phyloP scores from a whole-genome alignment of 352 stramenopile species.

The Globisporangium middletonii region DNA sequence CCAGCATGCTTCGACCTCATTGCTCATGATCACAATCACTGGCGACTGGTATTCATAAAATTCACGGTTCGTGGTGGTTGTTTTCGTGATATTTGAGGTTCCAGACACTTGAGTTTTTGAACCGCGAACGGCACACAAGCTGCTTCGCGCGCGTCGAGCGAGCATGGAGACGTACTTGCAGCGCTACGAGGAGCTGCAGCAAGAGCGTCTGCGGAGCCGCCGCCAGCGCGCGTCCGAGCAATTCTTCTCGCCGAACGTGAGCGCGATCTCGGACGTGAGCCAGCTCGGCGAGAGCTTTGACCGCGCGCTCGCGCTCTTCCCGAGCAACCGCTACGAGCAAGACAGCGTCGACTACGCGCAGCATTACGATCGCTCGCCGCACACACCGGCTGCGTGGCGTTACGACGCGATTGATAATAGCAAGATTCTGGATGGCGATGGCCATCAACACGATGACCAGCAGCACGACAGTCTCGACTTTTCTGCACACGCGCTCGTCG shows the following conservation, averaged over 20 bases:
- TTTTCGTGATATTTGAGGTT: not conserved
- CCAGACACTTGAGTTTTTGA: constrained; percentile 3
- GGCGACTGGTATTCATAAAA: no score
- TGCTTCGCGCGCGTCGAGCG: not conserved
- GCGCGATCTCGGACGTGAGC: constrained; percentile 4
- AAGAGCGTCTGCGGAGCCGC: constrained; percentile 25
- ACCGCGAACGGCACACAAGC: constrained; percentile 4
- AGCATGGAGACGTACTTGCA: constrained; percentile 40
- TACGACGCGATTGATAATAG: not conserved
- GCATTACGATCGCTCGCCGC: not conserved
- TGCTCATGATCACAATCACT: no score
- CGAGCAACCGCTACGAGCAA: constrained; percentile 10
- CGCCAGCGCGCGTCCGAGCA: constrained; percentile 13
- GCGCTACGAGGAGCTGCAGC: constrained; percentile 47
- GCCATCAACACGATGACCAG: not conserved
- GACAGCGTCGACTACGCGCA: not conserved
- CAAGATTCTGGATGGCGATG: not conserved
- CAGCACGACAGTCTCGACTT: constrained; percentile 10
- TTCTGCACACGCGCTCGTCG: constrained; percentile 31
- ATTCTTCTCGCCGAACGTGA: constrained; percentile 9
- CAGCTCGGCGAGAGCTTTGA: constrained; percentile 5
- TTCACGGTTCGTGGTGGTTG: not conserved
- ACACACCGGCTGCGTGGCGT: not conserved
- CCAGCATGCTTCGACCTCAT: no score
- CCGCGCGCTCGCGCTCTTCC: constrained; percentile 3